Conservation (phyloP, 2,329 filamentous ascomycete genomes). For the Boeremia exigua region DNA sequence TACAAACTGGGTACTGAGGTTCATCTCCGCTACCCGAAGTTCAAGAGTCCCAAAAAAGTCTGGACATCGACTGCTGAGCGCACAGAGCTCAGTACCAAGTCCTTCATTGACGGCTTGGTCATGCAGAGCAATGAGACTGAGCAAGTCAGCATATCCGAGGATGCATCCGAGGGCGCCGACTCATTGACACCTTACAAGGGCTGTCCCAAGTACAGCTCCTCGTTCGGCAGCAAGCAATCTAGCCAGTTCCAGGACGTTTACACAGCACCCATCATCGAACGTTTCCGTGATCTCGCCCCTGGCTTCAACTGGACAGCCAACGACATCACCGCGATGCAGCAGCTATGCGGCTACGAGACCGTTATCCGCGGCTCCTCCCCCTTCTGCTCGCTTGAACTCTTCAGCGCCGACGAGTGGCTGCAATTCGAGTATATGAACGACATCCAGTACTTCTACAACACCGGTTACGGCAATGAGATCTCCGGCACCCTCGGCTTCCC, state of each 20-base stretch:
- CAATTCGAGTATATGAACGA: conserved; percentile 70
- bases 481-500: conserved; percentile 67
- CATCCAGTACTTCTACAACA: conserved; percentile 69
- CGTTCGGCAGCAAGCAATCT: conserved; percentile 63
- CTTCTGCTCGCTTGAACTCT: conserved; percentile 66
- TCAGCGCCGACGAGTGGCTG: conserved; percentile 69
- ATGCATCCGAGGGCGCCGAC: conserved; percentile 63
- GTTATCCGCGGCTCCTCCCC: conserved; percentile 67
- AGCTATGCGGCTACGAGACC: conserved; percentile 70
- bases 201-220: conserved; percentile 67
- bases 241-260: conserved; percentile 60
- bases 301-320: conserved; percentile 66
- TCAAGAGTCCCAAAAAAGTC: conserved; percentile 61
- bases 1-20: conserved; percentile 65
- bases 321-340: conserved; percentile 70
- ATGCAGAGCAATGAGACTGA: conserved; percentile 60
- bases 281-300: conserved; percentile 60
- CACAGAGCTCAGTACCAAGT: conserved; percentile 64
- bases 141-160: conserved; percentile 63
- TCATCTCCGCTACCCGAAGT: conserved; percentile 62
- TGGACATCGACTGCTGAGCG: conserved; percentile 70
- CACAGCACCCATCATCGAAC: conserved; percentile 65
- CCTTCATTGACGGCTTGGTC: conserved; percentile 64
- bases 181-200: conserved; percentile 69
- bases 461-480: conserved; percentile 66